Percentiles rank a stretch among this genome's conserved stretches.
phyloP scores from a whole-genome alignment of 2,329 filamentous ascomycete species.

The Penicillium sp. region DNA sequence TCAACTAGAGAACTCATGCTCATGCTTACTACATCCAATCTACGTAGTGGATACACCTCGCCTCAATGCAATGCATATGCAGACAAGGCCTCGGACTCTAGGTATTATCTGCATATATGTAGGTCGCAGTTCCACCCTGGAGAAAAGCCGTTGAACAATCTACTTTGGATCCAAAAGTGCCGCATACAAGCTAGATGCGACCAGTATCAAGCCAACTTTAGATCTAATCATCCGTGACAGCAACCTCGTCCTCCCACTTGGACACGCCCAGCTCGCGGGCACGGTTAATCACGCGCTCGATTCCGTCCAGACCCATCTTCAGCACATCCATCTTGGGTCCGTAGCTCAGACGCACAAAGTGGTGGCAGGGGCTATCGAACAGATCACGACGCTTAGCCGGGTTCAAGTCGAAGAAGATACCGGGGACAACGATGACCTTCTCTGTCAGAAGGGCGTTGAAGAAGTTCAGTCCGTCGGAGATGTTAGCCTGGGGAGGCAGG shows the following conservation, averaged over 20 bases:
- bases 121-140: neutral
- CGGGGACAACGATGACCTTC: slow-evolving; percentile 94
- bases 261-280: slow-evolving; percentile 35
- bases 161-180: neutral
- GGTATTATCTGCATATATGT: neutral
- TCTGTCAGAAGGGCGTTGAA: slow-evolving; percentile 91
- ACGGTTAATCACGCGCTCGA: slow-evolving; percentile 72
- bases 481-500: slow-evolving; percentile 64
- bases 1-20: too few relatives aligned
- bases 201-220: neutral
- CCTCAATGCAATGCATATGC: slow-evolving; percentile 4
- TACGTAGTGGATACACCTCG: neutral
- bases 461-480: slow-evolving; percentile 93
- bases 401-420: slow-evolving; percentile 98
- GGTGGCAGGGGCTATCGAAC: slow-evolving; percentile 92
- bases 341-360: slow-evolving; percentile 84
- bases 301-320: slow-evolving; percentile 78
- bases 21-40: neutral
- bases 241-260: slow-evolving; percentile 40
- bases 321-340: slow-evolving; percentile 79
- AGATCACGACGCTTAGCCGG: slow-evolving; percentile 84
- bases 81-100: neutral
- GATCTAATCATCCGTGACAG: slow-evolving; percentile 36
- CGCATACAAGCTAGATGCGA: neutral
- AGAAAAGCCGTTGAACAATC: neutral